phyloP scores from a whole-genome alignment of 139 green algal genomes.

The Astrephomene gubernaculifera region DNA sequence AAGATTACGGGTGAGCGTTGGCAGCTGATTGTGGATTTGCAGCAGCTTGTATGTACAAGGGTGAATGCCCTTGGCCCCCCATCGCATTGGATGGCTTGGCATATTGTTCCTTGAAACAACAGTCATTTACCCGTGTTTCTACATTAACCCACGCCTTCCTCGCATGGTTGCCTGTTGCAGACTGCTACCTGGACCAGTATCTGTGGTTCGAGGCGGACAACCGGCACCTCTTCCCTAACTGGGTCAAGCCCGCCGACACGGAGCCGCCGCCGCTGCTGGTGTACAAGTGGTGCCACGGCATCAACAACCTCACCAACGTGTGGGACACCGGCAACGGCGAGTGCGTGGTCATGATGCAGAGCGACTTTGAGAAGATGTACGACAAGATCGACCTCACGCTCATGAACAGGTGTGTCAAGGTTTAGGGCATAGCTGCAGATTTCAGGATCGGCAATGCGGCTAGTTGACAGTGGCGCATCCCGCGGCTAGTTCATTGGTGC shows the following conservation, averaged over 20 bases:
- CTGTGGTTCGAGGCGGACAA: conserved; percentile 95
- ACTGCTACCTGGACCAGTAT: conserved; percentile 98
- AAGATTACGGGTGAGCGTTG: conserved; percentile 98
- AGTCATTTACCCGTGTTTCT: too few relatives aligned
- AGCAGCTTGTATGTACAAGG: too few relatives aligned
- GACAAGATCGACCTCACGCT: conserved; percentile 99
- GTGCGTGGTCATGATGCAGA: conserved; percentile 99
- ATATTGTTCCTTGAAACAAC: too few relatives aligned
- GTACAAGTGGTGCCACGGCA: conserved; percentile 98
- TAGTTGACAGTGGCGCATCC: too few relatives aligned
- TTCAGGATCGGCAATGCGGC: too few relatives aligned
- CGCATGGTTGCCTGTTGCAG: too few relatives aligned
- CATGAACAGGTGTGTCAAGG: conserved; percentile 85
- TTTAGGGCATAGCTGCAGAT: neutral
- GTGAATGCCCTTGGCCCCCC: too few relatives aligned
- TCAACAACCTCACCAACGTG: conserved; percentile 96
- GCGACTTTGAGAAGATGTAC: conserved; percentile 97
- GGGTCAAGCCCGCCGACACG: conserved; percentile 97
- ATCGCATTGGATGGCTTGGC: too few relatives aligned
- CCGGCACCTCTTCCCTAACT: conserved; percentile 98
- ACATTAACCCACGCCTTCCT: too few relatives aligned
- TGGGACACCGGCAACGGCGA: conserved; percentile 97
- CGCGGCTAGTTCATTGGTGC: too few relatives aligned
- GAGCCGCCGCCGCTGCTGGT: conserved; percentile 98
- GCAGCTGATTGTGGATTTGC: too few relatives aligned